A percentile compares a stretch with the other conserved stretches of the same genome.
Conservation (phyloP, 2,329 filamentous ascomycete species). For the Alternaria sp. region DNA sequence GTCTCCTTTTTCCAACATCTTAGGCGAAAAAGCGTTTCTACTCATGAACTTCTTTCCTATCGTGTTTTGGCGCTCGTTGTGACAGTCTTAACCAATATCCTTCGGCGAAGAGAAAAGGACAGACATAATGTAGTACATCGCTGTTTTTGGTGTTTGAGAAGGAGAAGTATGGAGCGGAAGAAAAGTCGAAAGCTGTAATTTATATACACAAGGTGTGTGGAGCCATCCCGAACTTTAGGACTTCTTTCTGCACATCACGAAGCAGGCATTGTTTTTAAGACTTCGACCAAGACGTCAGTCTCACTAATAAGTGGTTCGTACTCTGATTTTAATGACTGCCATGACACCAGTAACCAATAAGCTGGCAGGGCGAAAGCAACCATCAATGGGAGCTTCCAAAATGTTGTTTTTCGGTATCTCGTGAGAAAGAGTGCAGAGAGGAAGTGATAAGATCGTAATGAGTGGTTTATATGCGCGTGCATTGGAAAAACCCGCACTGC, state of each 20-base stretch:
- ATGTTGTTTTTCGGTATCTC: neutral
- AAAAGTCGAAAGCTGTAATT: neutral
- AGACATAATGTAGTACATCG: no score
- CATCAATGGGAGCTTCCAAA: neutral
- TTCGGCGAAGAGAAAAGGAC: no score
- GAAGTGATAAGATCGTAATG: neutral
- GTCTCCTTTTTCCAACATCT: accelerated
- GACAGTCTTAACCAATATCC: no score
- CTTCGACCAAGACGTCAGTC: neutral
- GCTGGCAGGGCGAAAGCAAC: neutral
- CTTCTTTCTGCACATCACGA: neutral
- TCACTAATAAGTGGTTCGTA: neutral
- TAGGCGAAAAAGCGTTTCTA: neutral
- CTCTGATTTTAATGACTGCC: neutral
- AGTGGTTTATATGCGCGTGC: neutral
- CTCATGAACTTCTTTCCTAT: no score
- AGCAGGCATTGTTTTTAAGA: neutral
- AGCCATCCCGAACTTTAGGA: neutral
- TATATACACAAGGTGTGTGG: neutral
- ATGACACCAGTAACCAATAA: neutral
- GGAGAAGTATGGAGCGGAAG: neutral
- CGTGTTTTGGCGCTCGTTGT: no score
- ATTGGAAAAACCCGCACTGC: no score
- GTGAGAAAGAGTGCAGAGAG: neutral
- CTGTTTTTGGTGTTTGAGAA: no score